Conservation (phyloP, 257 asterid genomes). For the Gentiana straminea region DNA sequence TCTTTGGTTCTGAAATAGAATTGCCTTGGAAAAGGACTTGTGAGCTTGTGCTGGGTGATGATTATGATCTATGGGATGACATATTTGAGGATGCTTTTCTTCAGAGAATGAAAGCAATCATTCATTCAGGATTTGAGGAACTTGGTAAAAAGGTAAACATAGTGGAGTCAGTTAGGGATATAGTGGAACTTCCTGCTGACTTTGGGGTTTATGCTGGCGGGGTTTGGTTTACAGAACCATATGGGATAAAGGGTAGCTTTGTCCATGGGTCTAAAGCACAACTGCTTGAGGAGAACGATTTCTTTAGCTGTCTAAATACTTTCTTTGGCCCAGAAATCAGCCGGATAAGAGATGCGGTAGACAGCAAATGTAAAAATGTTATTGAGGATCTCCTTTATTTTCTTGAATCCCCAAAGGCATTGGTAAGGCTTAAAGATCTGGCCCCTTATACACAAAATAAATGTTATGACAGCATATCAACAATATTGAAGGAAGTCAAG, state of each 20-base stretch:
- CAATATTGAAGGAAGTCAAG: constrained; percentile 52
- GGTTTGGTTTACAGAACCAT: constrained; percentile 83
- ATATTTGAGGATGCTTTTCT: constrained; percentile 88
- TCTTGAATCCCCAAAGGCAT: constrained; percentile 87
- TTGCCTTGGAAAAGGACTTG: constrained; percentile 91
- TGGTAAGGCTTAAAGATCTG: constrained; percentile 66
- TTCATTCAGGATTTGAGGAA: constrained; percentile 60
- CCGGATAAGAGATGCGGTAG: constrained; percentile 84
- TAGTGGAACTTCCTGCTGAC: constrained; percentile 40
- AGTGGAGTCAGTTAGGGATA: constrained; percentile 50
- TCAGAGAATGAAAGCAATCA: constrained; percentile 80
- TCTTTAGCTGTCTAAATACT: constrained; percentile 56
- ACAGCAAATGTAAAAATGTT: constrained; percentile 64
- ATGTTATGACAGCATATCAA: constrained; percentile 63
- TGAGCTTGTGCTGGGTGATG: constrained; percentile 93
- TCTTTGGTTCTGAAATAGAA: constrained; percentile 95
- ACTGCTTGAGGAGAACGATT: constrained; percentile 64
- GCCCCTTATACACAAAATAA: constrained; percentile 74
- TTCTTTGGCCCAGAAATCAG: constrained; percentile 89
- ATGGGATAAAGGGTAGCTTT: constrained; percentile 40
- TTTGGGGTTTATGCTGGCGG: constrained; percentile 39
- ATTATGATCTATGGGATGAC: constrained; percentile 94
- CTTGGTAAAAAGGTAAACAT: constrained; percentile 55
- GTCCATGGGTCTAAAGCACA: constrained; percentile 42
- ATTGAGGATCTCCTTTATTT: constrained; percentile 75